Evolutionary conservation across 768 basidiomycete genomes (phyloP), one percentile per base, ranked within the genome.

Genomic region (Glaciozyma antarctica): DNA sequence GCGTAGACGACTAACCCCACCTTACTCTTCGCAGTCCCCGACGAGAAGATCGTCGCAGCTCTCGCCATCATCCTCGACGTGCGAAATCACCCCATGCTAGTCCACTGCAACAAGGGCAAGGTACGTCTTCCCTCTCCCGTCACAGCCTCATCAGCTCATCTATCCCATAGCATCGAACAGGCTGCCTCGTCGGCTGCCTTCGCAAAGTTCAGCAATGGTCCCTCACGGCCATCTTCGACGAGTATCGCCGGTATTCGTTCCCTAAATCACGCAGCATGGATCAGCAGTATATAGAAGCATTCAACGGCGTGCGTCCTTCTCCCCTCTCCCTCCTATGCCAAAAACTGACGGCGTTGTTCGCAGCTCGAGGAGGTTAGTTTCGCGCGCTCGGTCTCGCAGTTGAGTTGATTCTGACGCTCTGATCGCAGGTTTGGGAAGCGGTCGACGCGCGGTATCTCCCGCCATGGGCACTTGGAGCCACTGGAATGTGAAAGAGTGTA

Each of bases 41-140:
- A 77, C 45, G 76, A 77, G 59, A 75, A 77, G 60, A 77, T 79
- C 28, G 74, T 75, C 30, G 71, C 73, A 2, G 78, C 78, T 0
- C 70, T 79, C 24, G 71, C 74, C 15, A 70, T 75, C 5, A 72
- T 78, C 9, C 67, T 78, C n/a, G 78, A 79, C 61, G 64, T 51
- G 52, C 65, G 76, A 24, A 79, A 79, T 68, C 77, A 77, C 52
- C 77, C 78, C 1, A 66, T 78, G 19, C 61, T 78, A 17, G 76
- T 79, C 2, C 78, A 79, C 62, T 79, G 78, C 71, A 79, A 79
- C 70, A 78, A 78, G 70, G 78, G 78, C 60, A 79, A 78, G 71
- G 78, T 78, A 52, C 51, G 76, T 43, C 30, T 63, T 58, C 32
- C 13, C 17, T 21, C 24, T 28, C 16, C 12, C 12, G 16, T 22